Base-by-base conservation (phyloP, 169 alveolate species). In the Babesia bigemina region DNA sequence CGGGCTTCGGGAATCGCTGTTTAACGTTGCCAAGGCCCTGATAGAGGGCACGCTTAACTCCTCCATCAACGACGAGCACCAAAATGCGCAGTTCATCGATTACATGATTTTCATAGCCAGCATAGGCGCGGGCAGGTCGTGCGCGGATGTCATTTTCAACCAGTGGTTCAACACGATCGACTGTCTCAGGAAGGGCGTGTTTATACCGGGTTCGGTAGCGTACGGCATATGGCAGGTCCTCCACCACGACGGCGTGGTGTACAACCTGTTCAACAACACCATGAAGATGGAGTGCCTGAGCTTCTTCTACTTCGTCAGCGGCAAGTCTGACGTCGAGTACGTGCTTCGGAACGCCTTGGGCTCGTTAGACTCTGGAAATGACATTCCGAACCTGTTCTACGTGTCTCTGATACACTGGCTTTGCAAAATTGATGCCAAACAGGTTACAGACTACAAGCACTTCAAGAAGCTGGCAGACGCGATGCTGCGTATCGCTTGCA, bases 181-280 rank as follows among this genome's bases (percentile, higher is more conserved):
- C 36, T 39, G 66, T 19, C 13, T 63, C 26, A 39, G n/a, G 33
- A 75, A 56, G 50, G 70, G 76, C 4, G 69, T 65, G 13, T 45
- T 75, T 0, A 75, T 75, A 7, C 84, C 84, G 10, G 84, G 84
- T 21, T 75, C 84, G 17, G 74, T 75, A 8, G 74, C 75, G 0
- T 75, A 63, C 52, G 67, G 71, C 24, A 57, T 75, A 10, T 75
- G 84, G 84, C 67, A 65, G 58, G 65, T 75, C 22, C 52, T 75
- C 39, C 42, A 55, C 17, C 65, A 39, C 58, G 62, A 57, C 29
- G 84, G 84, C 17, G 76, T 39, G 0, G 50, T 75, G 2, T 42
- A 63, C 69, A 49, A 53, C 49, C 49, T 75, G 17, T 63, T 63
- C 59, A 50, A 50, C 21, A 61, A 45, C 44, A 17, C 48, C 4